These are phyloP conservation scores for Pseudopediastrum boryanum DNA, from an alignment of 139 green algal genomes.

Conservation along the genomic window DNA sequence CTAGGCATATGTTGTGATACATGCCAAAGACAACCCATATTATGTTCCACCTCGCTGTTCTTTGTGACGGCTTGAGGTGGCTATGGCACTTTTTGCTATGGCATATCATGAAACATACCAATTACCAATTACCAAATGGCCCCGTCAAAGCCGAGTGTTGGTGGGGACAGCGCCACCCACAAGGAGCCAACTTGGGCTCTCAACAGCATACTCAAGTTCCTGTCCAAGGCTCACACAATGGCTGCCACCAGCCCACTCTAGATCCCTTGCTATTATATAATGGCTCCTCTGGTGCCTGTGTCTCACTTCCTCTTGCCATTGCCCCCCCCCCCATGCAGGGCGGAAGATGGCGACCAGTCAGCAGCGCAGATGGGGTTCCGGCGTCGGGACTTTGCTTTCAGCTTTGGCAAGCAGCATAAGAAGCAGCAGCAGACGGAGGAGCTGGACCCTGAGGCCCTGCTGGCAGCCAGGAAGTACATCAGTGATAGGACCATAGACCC, in stretches of 20 bases:
- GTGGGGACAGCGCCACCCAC: too few species aligned
- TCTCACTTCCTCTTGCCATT: not conserved
- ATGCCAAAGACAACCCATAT: too few species aligned
- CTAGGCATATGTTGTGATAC: too few species aligned
- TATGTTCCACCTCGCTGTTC: too few species aligned
- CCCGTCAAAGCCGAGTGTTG: too few species aligned
- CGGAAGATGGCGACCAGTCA: not conserved
- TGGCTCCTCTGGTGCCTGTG: not conserved
- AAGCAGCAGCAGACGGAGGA: conserved; percentile 2
- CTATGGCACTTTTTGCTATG: too few species aligned
- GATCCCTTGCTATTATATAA: not conserved
- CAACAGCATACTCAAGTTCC: too few species aligned
- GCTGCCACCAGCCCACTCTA: not conserved
- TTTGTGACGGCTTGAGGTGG: too few species aligned
- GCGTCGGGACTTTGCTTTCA: conserved; percentile 26
- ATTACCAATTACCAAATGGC: too few species aligned
- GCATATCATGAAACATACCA: too few species aligned
- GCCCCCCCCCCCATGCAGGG: not conserved
- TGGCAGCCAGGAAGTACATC: conserved; percentile 30
- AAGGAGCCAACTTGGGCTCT: too few species aligned
- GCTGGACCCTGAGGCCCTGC: conserved; percentile 25
- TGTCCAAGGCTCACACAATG: too few species aligned
- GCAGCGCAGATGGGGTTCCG: not conserved
- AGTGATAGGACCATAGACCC: conserved; percentile 29
- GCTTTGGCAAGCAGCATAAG: conserved; percentile 48